A percentile compares a stretch with the other conserved stretches of the same genome.
These are phyloP conservation scores for Suillus decipiens DNA, from an alignment of 768 basidiomycete species.

Conservation along the genomic window DNA sequence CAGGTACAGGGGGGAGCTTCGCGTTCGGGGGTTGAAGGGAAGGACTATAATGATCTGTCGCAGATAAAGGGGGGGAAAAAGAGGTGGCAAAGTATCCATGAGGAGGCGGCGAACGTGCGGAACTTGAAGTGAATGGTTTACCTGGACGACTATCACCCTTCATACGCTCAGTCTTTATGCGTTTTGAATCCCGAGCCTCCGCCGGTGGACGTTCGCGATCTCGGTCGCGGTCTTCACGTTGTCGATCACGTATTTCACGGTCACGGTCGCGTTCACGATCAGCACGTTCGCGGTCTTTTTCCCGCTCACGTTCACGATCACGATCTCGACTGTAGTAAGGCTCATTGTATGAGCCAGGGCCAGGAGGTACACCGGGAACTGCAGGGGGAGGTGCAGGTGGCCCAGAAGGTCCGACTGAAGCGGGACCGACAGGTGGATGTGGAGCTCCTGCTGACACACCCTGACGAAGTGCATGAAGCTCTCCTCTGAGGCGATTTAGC, in stretches of 20 bases:
- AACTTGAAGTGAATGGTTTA: slow-evolving; percentile 32
- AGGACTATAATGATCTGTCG: slow-evolving; percentile 36
- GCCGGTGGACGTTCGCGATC: slow-evolving; percentile 47
- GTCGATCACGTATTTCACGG: slow-evolving; percentile 39
- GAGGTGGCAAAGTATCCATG: slow-evolving; percentile 30
- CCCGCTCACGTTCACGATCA: slow-evolving; percentile 41
- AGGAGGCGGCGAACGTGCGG: slow-evolving; percentile 33
- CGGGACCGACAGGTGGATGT: slow-evolving; percentile 35
- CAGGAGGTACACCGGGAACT: slow-evolving; percentile 33
- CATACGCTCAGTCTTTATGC: slow-evolving; percentile 56
- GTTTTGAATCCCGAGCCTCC: slow-evolving; percentile 57
- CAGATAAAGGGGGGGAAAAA: slow-evolving; percentile 27
- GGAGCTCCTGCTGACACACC: slow-evolving; percentile 37
- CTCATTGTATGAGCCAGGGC: slow-evolving; percentile 36
- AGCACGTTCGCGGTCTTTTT: slow-evolving; percentile 44
- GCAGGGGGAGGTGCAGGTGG: slow-evolving; percentile 33
- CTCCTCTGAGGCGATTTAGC: slow-evolving; percentile 66
- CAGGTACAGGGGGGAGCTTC: slow-evolving; percentile 33
- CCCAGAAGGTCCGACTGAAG: slow-evolving; percentile 35
- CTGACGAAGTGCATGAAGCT: slow-evolving; percentile 57
- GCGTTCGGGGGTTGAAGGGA: slow-evolving; percentile 41
- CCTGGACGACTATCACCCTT: slow-evolving; percentile 44
- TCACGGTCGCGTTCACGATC: slow-evolving; percentile 40
- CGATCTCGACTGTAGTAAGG: slow-evolving; percentile 42
- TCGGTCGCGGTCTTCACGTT: slow-evolving; percentile 42